phyloP scores from a whole-genome alignment of 768 basidiomycete species.

The Tricholoma matsutake region DNA sequence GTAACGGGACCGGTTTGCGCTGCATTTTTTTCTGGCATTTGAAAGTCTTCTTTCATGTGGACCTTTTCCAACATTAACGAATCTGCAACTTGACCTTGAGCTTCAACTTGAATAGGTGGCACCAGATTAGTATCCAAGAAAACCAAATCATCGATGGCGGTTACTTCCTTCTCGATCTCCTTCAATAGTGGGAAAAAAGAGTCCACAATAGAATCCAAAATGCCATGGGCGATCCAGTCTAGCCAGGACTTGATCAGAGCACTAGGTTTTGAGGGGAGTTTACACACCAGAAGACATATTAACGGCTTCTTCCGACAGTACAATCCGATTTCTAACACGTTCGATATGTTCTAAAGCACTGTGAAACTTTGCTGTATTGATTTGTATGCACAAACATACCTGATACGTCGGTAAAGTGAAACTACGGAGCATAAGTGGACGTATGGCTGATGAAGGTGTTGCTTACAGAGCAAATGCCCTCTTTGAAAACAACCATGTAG shows the following conservation, averaged over 20 bases:
- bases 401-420: slow-evolving; percentile 87
- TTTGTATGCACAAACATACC: slow-evolving; percentile 30
- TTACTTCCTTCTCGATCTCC: slow-evolving; percentile 78
- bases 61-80: neutral
- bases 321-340: slow-evolving; percentile 68
- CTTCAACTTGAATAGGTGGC: neutral
- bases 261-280: neutral
- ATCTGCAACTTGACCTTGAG: neutral
- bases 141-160: slow-evolving; percentile 72
- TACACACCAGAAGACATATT: slow-evolving; percentile 70
- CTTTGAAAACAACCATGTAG: slow-evolving; percentile 87
- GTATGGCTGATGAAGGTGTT: neutral
- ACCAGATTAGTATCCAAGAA: slow-evolving; percentile 22
- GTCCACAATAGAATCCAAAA: slow-evolving; percentile 92
- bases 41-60: neutral
- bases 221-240: slow-evolving; percentile 95
- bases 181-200: slow-evolving; percentile 85
- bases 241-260: neutral
- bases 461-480: slow-evolving; percentile 78
- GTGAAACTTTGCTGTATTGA: neutral
- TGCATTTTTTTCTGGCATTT: slow-evolving; percentile 6
- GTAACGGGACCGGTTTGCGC: slow-evolving; percentile 22
- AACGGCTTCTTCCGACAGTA: slow-evolving; percentile 55
- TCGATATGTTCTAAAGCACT: slow-evolving; percentile 62
- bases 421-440: slow-evolving; percentile 41